Percentiles rank a stretch among this genome's conserved stretches.
These are phyloP conservation scores for Claviceps arundinis DNA, from an alignment of 2,329 filamentous ascomycete species.

Conservation along the genomic window DNA sequence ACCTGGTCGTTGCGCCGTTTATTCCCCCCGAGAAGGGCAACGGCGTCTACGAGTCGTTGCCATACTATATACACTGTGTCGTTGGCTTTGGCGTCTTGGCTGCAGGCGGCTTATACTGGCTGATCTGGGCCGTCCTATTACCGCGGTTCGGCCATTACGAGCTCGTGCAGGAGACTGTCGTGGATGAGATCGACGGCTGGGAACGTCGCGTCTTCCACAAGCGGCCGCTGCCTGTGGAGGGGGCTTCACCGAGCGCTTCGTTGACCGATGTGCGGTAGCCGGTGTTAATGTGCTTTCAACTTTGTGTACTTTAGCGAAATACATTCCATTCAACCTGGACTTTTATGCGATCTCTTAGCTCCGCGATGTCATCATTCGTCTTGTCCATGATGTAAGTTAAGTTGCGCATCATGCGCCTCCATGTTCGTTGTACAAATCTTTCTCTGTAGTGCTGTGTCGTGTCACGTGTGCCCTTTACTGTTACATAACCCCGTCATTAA, in stretches of 20 bases:
- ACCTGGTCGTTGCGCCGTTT: slow-evolving; percentile 47
- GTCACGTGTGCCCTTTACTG: too few relatives aligned
- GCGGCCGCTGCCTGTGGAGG: slow-evolving; percentile 18
- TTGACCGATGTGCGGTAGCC: background rate
- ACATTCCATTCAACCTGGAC: too few relatives aligned
- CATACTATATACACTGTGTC: slow-evolving; percentile 45
- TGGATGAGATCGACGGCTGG: slow-evolving; percentile 50
- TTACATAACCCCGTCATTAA: too few relatives aligned
- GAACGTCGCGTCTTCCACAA: slow-evolving; percentile 40
- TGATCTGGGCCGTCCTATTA: slow-evolving; percentile 39
- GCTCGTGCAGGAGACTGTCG: slow-evolving; percentile 38
- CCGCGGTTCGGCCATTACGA: slow-evolving; percentile 40
- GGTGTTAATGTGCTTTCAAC: background rate
- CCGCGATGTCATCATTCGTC: too few relatives aligned
- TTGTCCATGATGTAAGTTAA: too few relatives aligned
- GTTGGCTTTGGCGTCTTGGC: slow-evolving; percentile 42
- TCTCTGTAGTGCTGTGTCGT: too few relatives aligned
- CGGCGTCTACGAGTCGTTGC: slow-evolving; percentile 38
- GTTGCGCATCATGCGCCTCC: too few relatives aligned
- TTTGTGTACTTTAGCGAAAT: too few relatives aligned
- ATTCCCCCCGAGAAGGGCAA: slow-evolving; percentile 37
- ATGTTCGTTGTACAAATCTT: too few relatives aligned
- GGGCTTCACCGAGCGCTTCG: background rate
- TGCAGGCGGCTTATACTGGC: slow-evolving; percentile 41
- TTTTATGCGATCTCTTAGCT: too few relatives aligned